Evolutionary conservation across 805 yeast species (phyloP), one percentile per base, ranked within the genome.

Genomic region (Cyberlindnera sargentensis): DNA sequence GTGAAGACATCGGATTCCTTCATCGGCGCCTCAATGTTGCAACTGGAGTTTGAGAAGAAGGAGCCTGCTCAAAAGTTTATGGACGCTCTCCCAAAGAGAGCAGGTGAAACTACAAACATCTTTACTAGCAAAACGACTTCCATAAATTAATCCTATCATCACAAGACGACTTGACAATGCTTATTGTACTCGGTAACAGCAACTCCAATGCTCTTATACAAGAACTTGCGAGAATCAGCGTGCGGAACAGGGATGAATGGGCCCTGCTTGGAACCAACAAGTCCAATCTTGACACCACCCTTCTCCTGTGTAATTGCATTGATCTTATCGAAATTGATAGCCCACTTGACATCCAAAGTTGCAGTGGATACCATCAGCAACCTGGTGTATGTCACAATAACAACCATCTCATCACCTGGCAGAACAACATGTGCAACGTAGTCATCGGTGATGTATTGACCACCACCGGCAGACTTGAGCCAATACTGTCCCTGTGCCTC

Each of bases 401-500:
- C 82, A 6, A 82, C 84, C 53, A 76, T 71, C 47, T 87, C 95
- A 40, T 80, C 84, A 6, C 95, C 95, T 1, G 95, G 82, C 37
- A 90, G 68, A 20, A 86, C 75, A 47, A 85, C 76, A 62, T 93
- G 98, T 0, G 96, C 95, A 43, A 93, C 67, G 56, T 93, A 93
- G 23, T 68, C 67, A 54, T 93, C 97, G 39, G 71, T 68, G 51
- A 77, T 73, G 56, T 69, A 87, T 31, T 75, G 66, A 1, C 97
- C 97, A 36, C 95, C 95, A 55, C 84, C 84, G 24, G 86, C 77
- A 6, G 80, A 71, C 64, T 87, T 90, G 47, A 93, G 70, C 93
- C 97, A 87, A 56, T 73, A 84, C 61, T 91, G 97, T 6, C 99
- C 99, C 53, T 89, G 93, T 0, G 98, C 84, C 50, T 88, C 96